These are phyloP conservation scores for Cryptococcus amylolentus DNA, from an alignment of 1,284 basidiomycete species.

Conservation along the genomic window DNA sequence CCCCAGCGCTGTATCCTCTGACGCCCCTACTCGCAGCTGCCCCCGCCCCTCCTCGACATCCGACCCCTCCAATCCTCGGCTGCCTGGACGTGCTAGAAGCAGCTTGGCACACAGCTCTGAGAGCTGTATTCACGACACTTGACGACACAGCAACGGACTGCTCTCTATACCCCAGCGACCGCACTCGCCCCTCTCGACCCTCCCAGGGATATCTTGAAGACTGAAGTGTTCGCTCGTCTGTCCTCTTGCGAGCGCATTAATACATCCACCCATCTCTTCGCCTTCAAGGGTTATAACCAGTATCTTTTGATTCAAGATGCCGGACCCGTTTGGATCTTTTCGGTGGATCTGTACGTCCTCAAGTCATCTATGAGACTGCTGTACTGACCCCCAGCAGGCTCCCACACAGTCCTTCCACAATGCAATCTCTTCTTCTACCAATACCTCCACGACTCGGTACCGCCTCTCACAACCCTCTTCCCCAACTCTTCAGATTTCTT, in stretches of 20 bases:
- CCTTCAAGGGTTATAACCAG: neutral
- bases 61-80: neutral
- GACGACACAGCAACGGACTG: neutral
- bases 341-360: conserved; percentile 41
- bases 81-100: neutral
- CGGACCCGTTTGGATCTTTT: conserved; percentile 45
- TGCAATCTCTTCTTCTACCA: conserved; percentile 53
- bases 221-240: neutral
- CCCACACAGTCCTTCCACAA: conserved; percentile 44
- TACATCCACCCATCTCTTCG: neutral
- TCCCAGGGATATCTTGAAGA: neutral
- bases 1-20: neutral
- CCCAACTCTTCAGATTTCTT: conserved; percentile 30
- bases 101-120: neutral
- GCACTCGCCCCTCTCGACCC: neutral
- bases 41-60: neutral
- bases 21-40: neutral
- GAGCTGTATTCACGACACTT: neutral
- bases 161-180: neutral
- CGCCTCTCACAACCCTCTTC: conserved; percentile 34
- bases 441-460: conserved; percentile 28
- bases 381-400: conserved; percentile 20
- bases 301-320: conserved; percentile 21
- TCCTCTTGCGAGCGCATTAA: neutral
- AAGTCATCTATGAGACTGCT: neutral